Evolutionary conservation across 768 basidiomycete species (phyloP).

Genomic region (Hericium alpestre): DNA sequence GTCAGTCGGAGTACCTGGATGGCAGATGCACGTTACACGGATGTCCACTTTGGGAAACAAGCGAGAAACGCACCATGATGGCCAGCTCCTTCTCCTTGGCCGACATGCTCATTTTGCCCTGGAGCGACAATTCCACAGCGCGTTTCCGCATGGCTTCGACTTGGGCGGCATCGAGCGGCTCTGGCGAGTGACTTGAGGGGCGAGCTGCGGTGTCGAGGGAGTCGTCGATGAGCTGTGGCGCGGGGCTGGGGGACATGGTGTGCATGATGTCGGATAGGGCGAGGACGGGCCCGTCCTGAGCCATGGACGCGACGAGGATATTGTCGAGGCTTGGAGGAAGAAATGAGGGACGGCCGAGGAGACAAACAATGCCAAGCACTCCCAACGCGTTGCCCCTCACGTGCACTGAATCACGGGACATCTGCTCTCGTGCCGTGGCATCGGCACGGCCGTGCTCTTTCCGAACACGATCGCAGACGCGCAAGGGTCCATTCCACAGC

Average conservation of each 20-base stretch:
- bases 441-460: neutral
- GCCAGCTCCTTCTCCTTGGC: constrained; percentile 36
- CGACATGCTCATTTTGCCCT: constrained; percentile 14
- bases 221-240: constrained; percentile 19
- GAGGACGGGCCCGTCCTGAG: constrained; percentile 28
- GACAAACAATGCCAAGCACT: constrained; percentile 23
- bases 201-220: constrained; percentile 10
- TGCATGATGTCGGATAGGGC: constrained; percentile 49
- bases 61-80: constrained; percentile 45
- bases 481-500: neutral
- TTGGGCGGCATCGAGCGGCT: constrained; percentile 36
- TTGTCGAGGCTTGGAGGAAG: neutral
- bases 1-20: constrained; percentile 40
- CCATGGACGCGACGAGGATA: constrained; percentile 16
- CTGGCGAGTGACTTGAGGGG: constrained; percentile 21
- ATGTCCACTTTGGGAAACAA: constrained; percentile 1
- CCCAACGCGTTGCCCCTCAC: constrained; percentile 17
- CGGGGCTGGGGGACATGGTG: constrained; percentile 41
- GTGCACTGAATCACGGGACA: constrained; percentile 22
- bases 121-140: constrained; percentile 33
- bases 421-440: constrained; percentile 9
- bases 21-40: neutral
- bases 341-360: constrained; percentile 10
- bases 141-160: constrained; percentile 37
- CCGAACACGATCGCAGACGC: neutral